These are phyloP conservation scores for Phaeosphaeria sp. DNA, from an alignment of 2,329 filamentous ascomycete genomes.

Conservation along the genomic window DNA sequence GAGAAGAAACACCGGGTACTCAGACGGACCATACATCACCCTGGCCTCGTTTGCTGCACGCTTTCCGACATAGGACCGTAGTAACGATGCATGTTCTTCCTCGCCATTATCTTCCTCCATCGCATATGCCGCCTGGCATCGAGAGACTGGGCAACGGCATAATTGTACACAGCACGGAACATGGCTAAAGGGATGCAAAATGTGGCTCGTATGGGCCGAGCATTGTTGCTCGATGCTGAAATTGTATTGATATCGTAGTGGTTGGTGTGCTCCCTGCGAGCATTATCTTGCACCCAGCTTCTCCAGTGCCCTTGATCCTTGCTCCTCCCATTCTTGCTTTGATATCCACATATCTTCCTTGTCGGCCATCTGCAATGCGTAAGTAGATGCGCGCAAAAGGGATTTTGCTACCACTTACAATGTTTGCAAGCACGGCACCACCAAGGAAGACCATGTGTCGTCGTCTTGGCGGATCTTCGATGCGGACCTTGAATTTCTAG, in stretches of 20 bases:
- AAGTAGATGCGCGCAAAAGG: conserved; percentile 7
- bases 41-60: neutral
- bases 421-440: conserved; percentile 94
- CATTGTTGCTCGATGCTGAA: conserved; percentile 5
- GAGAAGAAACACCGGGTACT: neutral
- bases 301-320: conserved; percentile 82
- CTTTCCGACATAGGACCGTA: neutral
- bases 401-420: conserved; percentile 59
- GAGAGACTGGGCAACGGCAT: no score
- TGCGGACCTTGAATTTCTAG: conserved; percentile 98
- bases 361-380: conserved; percentile 77
- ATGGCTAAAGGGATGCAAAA: conserved; percentile 4
- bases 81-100: neutral
- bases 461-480: conserved; percentile 94
- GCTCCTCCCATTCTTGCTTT: conserved; percentile 96
- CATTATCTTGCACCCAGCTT: conserved; percentile 86
- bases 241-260: conserved; percentile 13
- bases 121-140: neutral
- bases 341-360: conserved; percentile 99
- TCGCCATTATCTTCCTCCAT: neutral
- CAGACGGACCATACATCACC: neutral
- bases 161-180: no score
- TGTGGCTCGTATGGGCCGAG: neutral
- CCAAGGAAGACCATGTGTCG: conserved; percentile 99
- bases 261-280: conserved; percentile 13